Evolutionary conservation across 116 monocot genomes (phyloP).

Genomic region (Papilionanthe hybrid): DNA sequence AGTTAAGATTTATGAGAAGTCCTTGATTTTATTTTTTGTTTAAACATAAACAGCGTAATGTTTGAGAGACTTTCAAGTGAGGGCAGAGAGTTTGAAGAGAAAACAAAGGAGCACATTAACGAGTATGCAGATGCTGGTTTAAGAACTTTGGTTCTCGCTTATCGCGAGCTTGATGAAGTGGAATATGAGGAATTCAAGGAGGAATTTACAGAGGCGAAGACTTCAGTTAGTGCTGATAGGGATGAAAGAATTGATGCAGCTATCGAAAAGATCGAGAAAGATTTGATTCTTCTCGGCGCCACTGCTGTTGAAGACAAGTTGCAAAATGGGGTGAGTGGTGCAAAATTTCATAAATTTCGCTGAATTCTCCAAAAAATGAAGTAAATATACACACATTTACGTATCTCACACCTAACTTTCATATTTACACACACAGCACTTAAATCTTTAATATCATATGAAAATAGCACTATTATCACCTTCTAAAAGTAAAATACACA

Average conservation of each 20-base stretch:
- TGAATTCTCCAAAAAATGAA: not conserved
- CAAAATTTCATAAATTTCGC: not conserved
- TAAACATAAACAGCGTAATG: constrained; percentile 47
- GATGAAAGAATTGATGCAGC: constrained; percentile 56
- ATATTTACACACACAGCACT: too few relatives aligned
- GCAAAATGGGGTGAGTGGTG: constrained; percentile 46
- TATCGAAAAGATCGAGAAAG: constrained; percentile 41
- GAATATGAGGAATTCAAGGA: constrained; percentile 40
- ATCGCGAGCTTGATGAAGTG: constrained; percentile 48
- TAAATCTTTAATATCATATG: too few relatives aligned
- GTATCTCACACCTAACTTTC: too few relatives aligned
- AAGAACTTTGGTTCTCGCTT: constrained; percentile 77
- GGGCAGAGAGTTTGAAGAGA: constrained; percentile 41
- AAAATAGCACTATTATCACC: too few relatives aligned
- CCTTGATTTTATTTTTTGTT: constrained; percentile 1
- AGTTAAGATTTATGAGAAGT: not conserved
- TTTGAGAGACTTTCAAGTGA: constrained; percentile 54
- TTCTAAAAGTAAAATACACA: too few relatives aligned
- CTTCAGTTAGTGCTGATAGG: constrained; percentile 47
- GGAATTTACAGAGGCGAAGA: constrained; percentile 39
- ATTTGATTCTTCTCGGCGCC: constrained; percentile 59
- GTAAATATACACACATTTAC: not conserved
- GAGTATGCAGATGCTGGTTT: constrained; percentile 65
- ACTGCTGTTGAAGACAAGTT: constrained; percentile 68
- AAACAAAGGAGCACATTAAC: constrained; percentile 52